phyloP scores from a whole-genome alignment of 78 protist genomes.

The Cavenderia fasciculata region DNA sequence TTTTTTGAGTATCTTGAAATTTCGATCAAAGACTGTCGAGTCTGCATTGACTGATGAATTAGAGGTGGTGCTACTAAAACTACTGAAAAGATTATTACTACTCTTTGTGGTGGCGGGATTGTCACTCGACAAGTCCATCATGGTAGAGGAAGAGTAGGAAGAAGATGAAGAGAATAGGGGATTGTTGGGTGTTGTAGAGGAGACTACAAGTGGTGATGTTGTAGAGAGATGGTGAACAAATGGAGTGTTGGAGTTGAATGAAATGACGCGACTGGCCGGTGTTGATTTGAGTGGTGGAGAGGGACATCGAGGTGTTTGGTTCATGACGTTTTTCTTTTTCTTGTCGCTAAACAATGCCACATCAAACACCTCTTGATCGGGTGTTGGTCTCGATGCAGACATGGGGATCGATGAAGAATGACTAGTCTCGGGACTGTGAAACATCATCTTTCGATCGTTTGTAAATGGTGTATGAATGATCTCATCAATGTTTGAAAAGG shows the following conservation, averaged over 20 bases:
- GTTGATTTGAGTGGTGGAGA: conserved; percentile 73
- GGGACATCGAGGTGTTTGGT: conserved; percentile 62
- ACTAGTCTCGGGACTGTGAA: no score
- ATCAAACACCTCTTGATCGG: conserved; percentile 60
- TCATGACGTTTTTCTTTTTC: conserved; percentile 17
- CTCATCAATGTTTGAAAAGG: no score
- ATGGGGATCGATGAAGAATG: no score
- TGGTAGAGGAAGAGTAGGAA: not conserved
- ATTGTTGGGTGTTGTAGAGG: no score
- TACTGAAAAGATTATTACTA: not conserved
- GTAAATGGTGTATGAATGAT: no score
- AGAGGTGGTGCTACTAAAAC: not conserved
- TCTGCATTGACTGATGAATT: not conserved
- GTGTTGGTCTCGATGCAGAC: conserved; percentile 54
- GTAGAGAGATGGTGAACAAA: conserved; percentile 36
- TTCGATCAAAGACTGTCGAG: conserved; percentile 32
- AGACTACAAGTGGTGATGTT: not conserved
- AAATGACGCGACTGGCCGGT: conserved; percentile 29
- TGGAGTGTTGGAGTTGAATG: conserved; percentile 37
- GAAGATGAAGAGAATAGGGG: no score
- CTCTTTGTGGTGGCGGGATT: not conserved
- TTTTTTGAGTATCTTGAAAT: conserved; percentile 35
- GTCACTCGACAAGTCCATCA: not conserved
- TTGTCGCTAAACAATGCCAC: conserved; percentile 42
- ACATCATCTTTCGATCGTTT: no score